These are phyloP conservation scores for Achaetomium macrosporum DNA, from an alignment of 2,329 filamentous ascomycete species.

Conservation along the genomic window DNA sequence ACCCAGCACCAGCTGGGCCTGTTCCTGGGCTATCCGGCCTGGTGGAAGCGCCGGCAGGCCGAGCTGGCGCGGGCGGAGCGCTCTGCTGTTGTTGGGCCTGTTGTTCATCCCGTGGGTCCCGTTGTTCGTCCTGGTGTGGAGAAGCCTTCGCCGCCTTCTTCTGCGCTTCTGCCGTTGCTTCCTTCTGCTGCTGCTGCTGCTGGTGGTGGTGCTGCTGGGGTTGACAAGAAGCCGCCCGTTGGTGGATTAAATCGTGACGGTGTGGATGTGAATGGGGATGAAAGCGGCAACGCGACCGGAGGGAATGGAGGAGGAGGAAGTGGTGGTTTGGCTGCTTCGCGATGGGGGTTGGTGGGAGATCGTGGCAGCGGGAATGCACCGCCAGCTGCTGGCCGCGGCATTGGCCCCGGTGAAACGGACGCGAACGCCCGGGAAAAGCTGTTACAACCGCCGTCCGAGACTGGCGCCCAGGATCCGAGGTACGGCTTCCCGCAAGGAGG, in stretches of 20 bases:
- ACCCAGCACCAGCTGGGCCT: slow-evolving; percentile 68
- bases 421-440: no score
- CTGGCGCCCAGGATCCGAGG: no score
- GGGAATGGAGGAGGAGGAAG: background rate
- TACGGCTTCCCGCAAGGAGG: no score
- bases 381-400: background rate
- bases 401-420: background rate
- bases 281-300: background rate
- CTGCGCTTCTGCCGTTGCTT: no score
- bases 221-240: background rate
- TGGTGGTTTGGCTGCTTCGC: background rate
- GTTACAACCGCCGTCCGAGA: no score
- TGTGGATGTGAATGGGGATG: background rate
- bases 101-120: no score
- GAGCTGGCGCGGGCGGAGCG: slow-evolving; percentile 30
- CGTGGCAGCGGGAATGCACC: background rate
- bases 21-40: slow-evolving; percentile 54
- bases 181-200: no score
- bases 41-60: slow-evolving; percentile 53
- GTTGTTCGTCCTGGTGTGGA: no score
- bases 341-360: background rate
- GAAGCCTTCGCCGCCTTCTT: no score
- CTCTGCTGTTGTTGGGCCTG: background rate
- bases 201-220: no score
- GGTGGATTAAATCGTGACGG: background rate